phyloP scores from a whole-genome alignment of 208 protist genomes.

The Leishmania braziliensis region DNA sequence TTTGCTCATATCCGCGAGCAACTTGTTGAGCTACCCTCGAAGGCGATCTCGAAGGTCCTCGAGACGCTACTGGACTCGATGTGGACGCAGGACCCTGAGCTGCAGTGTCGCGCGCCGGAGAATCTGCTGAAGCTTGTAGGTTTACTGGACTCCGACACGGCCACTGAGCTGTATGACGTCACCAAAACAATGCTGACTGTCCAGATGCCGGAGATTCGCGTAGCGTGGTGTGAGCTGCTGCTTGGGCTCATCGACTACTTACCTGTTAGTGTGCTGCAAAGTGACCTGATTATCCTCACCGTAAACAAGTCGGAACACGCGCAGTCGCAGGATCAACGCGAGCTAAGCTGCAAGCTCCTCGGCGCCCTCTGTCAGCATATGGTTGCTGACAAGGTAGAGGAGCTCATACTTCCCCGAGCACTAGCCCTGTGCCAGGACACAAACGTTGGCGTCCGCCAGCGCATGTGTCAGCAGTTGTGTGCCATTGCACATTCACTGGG shows the following conservation, averaged over 20 bases:
- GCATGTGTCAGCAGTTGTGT: constrained; percentile 87
- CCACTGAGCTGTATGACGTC: constrained; percentile 73
- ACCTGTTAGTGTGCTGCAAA: constrained; percentile 55
- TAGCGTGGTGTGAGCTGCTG: constrained; percentile 82
- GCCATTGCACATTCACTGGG: constrained; percentile 80
- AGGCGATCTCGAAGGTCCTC: constrained; percentile 70
- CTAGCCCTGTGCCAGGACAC: constrained; percentile 92
- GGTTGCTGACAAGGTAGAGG: constrained; percentile 52
- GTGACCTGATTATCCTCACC: constrained; percentile 68
- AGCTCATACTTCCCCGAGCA: constrained; percentile 70
- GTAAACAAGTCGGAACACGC: constrained; percentile 86
- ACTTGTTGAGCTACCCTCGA: constrained; percentile 52
- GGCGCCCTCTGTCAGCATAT: constrained; percentile 72
- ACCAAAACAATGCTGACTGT: constrained; percentile 90
- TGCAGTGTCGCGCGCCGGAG: constrained; percentile 82
- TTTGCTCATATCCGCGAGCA: constrained; percentile 74
- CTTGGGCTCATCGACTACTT: constrained; percentile 67
- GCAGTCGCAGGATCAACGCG: constrained; percentile 87
- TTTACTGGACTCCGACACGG: constrained; percentile 53
- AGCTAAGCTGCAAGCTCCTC: constrained; percentile 87
- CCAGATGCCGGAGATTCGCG: constrained; percentile 71
- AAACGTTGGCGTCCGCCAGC: constrained; percentile 80
- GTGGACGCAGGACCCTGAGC: constrained; percentile 88
- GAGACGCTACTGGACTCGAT: constrained; percentile 83
- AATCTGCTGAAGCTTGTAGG: constrained; percentile 61